Percentiles rank a stretch among this genome's conserved stretches.
Conservation (phyloP, 805 yeast species). For the Hanseniaspora vineae region DNA sequence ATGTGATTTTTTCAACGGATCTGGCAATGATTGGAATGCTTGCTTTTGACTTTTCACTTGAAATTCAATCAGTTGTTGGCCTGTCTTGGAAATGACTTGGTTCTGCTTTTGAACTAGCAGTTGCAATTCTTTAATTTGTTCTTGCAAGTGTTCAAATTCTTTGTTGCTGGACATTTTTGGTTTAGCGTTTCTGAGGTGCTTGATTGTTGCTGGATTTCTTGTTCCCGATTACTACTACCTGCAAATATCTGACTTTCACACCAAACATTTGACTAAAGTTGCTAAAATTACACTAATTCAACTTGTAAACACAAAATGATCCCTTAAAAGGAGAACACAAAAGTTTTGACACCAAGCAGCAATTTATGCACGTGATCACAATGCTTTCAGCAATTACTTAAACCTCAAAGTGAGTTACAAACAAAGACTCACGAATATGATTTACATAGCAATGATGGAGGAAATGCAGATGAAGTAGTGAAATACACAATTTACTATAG, state of each 20-base stretch:
- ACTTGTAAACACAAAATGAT: too few species aligned
- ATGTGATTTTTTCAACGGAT: conserved; percentile 4
- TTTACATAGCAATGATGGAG: too few species aligned
- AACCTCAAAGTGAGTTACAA: too few species aligned
- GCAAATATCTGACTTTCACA: too few species aligned
- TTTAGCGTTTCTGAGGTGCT: not conserved
- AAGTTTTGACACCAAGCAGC: too few species aligned
- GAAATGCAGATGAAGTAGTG: not conserved
- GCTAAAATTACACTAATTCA: too few species aligned
- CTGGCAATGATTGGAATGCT: conserved; percentile 19
- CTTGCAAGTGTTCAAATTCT: conserved; percentile 20
- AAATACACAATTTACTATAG: not conserved
- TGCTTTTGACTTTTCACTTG: conserved; percentile 45
- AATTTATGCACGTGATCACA: too few species aligned
- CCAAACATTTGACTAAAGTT: too few species aligned
- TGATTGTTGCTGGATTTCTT: not conserved
- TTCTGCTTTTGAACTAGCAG: conserved; percentile 52
- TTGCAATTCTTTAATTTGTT: conserved; percentile 38
- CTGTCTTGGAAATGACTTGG: conserved; percentile 57
- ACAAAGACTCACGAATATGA: too few species aligned
- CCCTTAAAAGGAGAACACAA: too few species aligned
- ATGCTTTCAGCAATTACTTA: too few species aligned
- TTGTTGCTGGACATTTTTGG: not conserved
- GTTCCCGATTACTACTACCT: too few species aligned
- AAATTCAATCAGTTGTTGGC: conserved; percentile 59